phyloP scores from a whole-genome alignment of 345 rosid species.

The Gossypium arboreum region DNA sequence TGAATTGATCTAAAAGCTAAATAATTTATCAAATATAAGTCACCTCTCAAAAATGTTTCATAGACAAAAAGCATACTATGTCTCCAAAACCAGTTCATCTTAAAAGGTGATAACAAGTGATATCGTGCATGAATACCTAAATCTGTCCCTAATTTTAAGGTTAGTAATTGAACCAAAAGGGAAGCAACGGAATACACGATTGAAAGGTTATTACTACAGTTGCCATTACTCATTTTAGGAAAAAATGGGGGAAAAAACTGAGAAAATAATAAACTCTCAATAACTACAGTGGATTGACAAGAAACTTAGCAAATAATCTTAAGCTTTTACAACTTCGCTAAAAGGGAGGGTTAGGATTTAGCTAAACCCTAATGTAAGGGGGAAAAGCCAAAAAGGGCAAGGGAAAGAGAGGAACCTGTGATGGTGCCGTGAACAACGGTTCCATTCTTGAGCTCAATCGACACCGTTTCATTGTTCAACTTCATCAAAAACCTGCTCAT shows the following conservation, averaged over 20 bases:
- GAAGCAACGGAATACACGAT: not conserved
- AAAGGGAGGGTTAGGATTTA: slow-evolving; percentile 16
- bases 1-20: not conserved
- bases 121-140: not conserved
- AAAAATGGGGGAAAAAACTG: not conserved
- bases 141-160: not conserved
- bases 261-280: not conserved
- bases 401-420: slow-evolving; percentile 53
- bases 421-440: slow-evolving; percentile 93
- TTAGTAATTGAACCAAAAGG: not conserved
- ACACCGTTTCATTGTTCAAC: slow-evolving; percentile 91
- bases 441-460: slow-evolving; percentile 94
- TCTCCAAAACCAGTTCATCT: not conserved
- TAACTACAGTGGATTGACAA: not conserved
- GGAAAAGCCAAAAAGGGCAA: not conserved
- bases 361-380: slow-evolving; percentile 25
- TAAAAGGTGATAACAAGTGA: not conserved
- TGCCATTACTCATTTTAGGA: not conserved
- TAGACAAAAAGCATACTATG: not conserved
- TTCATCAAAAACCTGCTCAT: slow-evolving; percentile 87
- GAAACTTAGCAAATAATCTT: not conserved
- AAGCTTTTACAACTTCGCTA: not conserved
- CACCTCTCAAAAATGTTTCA: no score
- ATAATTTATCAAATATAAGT: not conserved
- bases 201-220: not conserved